Conservation (phyloP, 2,329 filamentous ascomycete genomes). For the Diplodia seriata region DNA sequence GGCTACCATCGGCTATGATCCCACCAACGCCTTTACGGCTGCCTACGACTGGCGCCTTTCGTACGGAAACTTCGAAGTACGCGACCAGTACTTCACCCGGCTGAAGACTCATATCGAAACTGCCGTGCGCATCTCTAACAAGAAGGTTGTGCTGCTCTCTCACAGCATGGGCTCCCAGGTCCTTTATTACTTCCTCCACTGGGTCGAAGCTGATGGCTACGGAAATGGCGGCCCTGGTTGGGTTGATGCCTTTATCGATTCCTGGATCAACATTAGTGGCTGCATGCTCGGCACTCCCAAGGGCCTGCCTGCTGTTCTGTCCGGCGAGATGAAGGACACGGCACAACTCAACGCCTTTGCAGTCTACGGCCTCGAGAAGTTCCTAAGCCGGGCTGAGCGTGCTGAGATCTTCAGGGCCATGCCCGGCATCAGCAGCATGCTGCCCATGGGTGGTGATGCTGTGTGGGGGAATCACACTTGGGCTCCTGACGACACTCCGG, state of each 20-base stretch:
- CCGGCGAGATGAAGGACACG: constrained; percentile 98
- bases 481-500: constrained; percentile 84
- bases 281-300: constrained; percentile 97
- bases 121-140: constrained; percentile 72
- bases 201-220: constrained; percentile 78
- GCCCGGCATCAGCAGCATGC: constrained; percentile 96
- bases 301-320: constrained; percentile 86
- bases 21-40: constrained; percentile 73
- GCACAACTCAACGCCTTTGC: constrained; percentile 96
- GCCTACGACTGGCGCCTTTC: constrained; percentile 92
- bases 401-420: constrained; percentile 95
- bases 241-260: constrained; percentile 89
- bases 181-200: constrained; percentile 81
- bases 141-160: constrained; percentile 85
- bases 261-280: constrained; percentile 97
- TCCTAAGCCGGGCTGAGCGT: constrained; percentile 86
- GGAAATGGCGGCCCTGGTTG: constrained; percentile 84
- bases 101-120: constrained; percentile 91
- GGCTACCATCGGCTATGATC: constrained; percentile 94
- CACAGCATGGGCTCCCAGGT: constrained; percentile 99
- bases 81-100: constrained; percentile 92
- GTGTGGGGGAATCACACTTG: constrained; percentile 92
- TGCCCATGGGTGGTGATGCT: constrained; percentile 89
- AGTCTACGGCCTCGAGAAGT: constrained; percentile 95
- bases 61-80: constrained; percentile 84